Conservation (phyloP, 2,329 filamentous ascomycete species). For the Cladosporium sp. region DNA sequence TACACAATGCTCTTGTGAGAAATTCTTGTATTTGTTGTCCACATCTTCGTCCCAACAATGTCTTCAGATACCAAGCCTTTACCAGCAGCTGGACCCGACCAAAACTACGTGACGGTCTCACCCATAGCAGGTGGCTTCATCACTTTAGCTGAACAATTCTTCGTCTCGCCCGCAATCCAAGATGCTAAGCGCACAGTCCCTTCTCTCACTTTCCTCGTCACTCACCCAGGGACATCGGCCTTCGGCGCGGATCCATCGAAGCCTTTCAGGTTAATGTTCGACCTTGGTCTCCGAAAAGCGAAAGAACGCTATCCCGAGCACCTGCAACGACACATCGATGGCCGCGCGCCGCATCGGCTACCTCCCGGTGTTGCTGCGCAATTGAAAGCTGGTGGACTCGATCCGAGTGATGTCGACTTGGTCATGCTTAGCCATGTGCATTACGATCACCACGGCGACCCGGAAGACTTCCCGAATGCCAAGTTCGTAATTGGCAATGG, state of each 20-base stretch:
- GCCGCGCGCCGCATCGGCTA: conserved; percentile 48
- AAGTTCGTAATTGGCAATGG: conserved; percentile 55
- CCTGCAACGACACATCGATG: conserved; percentile 48
- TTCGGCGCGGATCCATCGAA: conserved; percentile 23
- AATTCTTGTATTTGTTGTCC: background rate
- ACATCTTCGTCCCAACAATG: background rate
- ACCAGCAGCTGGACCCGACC: conserved; percentile 26
- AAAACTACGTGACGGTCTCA: conserved; percentile 34
- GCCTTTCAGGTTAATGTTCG: conserved; percentile 50
- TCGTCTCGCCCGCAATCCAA: conserved; percentile 40
- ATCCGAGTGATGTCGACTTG: conserved; percentile 40
- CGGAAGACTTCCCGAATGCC: conserved; percentile 51
- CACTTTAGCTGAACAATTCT: conserved; percentile 32
- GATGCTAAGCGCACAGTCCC: conserved; percentile 51
- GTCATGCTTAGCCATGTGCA: conserved; percentile 56
- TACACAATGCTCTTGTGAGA: background rate
- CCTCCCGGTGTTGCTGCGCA: conserved; percentile 48
- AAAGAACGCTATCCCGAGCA: conserved; percentile 45
- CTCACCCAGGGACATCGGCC: conserved; percentile 41
- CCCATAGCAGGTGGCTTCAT: conserved; percentile 36
- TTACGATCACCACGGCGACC: conserved; percentile 60
- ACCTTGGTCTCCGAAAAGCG: conserved; percentile 54
- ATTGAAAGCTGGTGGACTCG: conserved; percentile 37
- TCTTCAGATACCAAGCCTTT: conserved; percentile 15
- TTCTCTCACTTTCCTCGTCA: conserved; percentile 55